Base-by-base conservation (phyloP, 208 protist species). In the Acanthamoeba triangularis region DNA sequence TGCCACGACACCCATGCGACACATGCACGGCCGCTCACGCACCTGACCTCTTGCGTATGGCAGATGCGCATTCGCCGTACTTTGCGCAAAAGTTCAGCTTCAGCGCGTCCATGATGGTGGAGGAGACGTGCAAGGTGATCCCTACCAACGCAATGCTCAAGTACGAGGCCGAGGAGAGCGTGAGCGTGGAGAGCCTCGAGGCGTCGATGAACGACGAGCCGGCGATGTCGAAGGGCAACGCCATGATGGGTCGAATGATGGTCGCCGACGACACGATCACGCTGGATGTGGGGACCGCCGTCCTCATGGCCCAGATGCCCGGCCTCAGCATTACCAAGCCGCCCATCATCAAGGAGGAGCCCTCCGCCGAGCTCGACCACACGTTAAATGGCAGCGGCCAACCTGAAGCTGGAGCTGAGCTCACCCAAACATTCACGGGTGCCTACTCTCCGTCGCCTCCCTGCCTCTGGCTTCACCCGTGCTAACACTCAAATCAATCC, bases 151-250 rank as follows among this genome's bases (percentile, higher is more conserved):
- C 74, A 28, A 20, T 82, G 7, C 74, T 52, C 41, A 82, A 82
- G 74, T 82, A 82, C 44, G 74, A 82, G 25, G 6, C 35, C 74
- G 74, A 82, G 74, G 74, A 82, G 41, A 52, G 74, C 23, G 74
- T 82, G 74, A 82, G 74, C 25, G 74, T 82, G 41, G 74, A 82
- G 44, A 82, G 74, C 44, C 74, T 82, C n/a, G 74, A 82, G 1
- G 74, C 10, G 8, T 82, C 37, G n/a, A 10, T 65, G 59, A 7
- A 7, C 59, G 59, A 37, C 14, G 11, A n/a, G 20, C 6, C 56
- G 20, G 56, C 56, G 56, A 61, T 61, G 28, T 13, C 61, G 65
- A 37, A 14, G 30, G 10, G n/a, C 33, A 82, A 37, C 8, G 41
- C 74, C 23, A 20, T 3, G 3, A 44, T 10, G 16, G 16, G 30